Conservation (phyloP, 257 asterid species). For the Solanum chaucha region DNA sequence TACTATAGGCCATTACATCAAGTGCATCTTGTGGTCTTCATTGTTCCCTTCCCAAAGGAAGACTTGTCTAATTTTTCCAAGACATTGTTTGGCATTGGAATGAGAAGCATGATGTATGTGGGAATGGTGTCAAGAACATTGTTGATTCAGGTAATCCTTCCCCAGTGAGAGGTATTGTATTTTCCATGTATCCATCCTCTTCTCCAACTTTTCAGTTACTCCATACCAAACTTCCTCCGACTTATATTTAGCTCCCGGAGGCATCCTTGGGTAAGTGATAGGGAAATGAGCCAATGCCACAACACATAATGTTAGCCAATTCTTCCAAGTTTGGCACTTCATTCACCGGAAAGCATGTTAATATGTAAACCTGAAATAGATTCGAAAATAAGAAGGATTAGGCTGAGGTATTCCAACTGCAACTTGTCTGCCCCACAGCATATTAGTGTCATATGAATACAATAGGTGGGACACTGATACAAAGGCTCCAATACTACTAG, state of each 20-base stretch:
- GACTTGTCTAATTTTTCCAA: background rate
- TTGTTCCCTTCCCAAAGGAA: background rate
- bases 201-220: background rate
- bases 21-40: background rate
- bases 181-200: background rate
- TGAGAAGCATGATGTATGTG: background rate
- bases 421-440: background rate
- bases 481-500: background rate
- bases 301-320: background rate
- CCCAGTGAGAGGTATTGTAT: background rate
- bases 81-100: background rate
- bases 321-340: background rate
- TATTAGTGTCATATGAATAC: background rate
- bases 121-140: background rate
- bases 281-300: background rate
- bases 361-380: background rate
- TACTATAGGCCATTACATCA: background rate
- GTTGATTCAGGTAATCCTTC: background rate
- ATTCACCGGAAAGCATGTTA: background rate
- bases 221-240: background rate
- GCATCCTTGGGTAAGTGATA: background rate
- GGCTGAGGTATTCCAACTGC: background rate
- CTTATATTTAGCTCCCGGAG: background rate
- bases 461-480: background rate
- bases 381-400: background rate